phyloP scores from a whole-genome alignment of 257 asterid genomes.

The Mentha longifolia region DNA sequence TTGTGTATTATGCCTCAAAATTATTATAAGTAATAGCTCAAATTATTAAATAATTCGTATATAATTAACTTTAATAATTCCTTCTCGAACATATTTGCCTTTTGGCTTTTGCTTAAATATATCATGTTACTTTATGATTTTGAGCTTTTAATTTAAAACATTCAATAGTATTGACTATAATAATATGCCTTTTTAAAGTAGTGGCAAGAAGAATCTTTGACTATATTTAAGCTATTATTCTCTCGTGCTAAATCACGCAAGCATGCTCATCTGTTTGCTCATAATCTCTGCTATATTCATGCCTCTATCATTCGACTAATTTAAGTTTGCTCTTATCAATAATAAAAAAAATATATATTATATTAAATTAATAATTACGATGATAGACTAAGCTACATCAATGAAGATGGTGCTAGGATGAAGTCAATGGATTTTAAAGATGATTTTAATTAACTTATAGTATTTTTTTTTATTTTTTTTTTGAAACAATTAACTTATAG shows the following conservation, averaged over 20 bases:
- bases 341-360: neutral
- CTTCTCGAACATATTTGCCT: no score
- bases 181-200: neutral
- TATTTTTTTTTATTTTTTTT: no score
- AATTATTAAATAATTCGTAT: no score
- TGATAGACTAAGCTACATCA: no score
- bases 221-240: slow-evolving; percentile 11
- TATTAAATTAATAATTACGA: neutral
- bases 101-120: neutral
- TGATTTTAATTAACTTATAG: no score
- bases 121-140: neutral
- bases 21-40: no score
- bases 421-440: neutral
- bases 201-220: slow-evolving; percentile 17
- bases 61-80: no score
- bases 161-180: no score
- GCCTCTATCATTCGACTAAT: neutral
- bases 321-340: neutral
- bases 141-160: neutral
- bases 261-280: slow-evolving; percentile 13
- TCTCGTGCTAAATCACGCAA: slow-evolving; percentile 31
- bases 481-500: no score
- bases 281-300: slow-evolving; percentile 1
- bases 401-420: neutral
- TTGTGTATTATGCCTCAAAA: no score